Conservation (phyloP, 306 rosid genomes). For the Casuarina glauca region DNA sequence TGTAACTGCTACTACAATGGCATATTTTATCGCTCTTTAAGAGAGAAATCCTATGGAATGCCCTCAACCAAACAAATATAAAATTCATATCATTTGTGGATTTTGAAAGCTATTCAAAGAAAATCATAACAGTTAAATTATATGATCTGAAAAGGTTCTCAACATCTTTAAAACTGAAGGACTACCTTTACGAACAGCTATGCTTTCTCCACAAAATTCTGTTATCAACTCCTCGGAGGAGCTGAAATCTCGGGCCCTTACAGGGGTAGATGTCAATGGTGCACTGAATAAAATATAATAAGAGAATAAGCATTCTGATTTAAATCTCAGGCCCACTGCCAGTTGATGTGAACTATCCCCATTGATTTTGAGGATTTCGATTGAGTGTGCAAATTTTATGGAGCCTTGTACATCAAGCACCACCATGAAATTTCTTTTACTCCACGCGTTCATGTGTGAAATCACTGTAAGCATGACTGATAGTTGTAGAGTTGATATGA, state of each 20-base stretch:
- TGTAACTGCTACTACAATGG: neutral
- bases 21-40: neutral
- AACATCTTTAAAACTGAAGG: constrained; percentile 6
- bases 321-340: too few species aligned
- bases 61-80: neutral
- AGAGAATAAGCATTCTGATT: constrained; percentile 27
- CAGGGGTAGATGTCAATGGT: constrained; percentile 81
- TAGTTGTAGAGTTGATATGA: too few species aligned
- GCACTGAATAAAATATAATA: constrained; percentile 53
- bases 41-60: constrained; percentile 18
- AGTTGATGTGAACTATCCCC: too few species aligned
- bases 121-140: constrained; percentile 3
- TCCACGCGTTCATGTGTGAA: constrained; percentile 55
- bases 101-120: neutral
- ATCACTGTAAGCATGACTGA: neutral
- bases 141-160: neutral
- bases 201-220: constrained; percentile 96
- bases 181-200: constrained; percentile 89
- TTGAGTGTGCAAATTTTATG: neutral
- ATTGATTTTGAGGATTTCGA: neutral
- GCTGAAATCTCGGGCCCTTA: constrained; percentile 82
- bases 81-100: constrained; percentile 12
- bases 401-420: constrained; percentile 70
- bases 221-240: constrained; percentile 92
- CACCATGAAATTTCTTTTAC: constrained; percentile 84